A percentile compares a stretch with the other conserved stretches of the same genome.
Evolutionary conservation across 345 rosid genomes (phyloP).

Genomic region (Xanthoceras sorbifolium): DNA sequence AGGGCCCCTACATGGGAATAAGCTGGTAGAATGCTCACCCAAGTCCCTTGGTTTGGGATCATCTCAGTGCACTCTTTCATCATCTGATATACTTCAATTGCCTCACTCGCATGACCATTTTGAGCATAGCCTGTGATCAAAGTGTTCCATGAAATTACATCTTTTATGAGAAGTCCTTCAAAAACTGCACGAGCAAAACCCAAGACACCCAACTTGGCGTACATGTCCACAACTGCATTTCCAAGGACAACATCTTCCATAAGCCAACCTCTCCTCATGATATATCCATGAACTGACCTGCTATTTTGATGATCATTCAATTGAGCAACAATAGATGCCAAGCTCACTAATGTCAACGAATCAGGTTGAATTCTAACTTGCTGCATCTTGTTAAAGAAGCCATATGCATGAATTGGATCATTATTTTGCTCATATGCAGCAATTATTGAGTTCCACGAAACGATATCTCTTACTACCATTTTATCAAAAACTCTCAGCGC

Average conservation of each 20-base stretch:
- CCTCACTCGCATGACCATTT: constrained; percentile 66
- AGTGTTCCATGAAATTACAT: constrained; percentile 59
- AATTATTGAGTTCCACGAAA: constrained; percentile 66
- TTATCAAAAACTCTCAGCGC: constrained; percentile 42
- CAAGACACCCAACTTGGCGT: constrained; percentile 47
- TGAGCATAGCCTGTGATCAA: constrained; percentile 55
- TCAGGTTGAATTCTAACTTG: constrained; percentile 40
- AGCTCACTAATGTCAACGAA: constrained; percentile 51
- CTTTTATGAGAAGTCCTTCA: constrained; percentile 43
- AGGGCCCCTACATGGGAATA: constrained; percentile 55
- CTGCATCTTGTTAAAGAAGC: constrained; percentile 42
- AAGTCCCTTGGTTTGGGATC: constrained; percentile 52
- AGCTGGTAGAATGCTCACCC: constrained; percentile 62
- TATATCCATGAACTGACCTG: constrained; percentile 45
- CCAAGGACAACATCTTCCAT: constrained; percentile 39
- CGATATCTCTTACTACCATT: constrained; percentile 45
- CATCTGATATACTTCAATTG: constrained; percentile 40
- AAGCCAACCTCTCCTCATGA: constrained; percentile 47
- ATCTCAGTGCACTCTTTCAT: constrained; percentile 46
- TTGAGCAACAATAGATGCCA: constrained; percentile 49
- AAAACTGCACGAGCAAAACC: constrained; percentile 46
- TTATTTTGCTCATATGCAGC: constrained; percentile 58
- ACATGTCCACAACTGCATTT: constrained; percentile 57
- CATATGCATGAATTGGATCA: constrained; percentile 39
- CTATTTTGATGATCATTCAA: constrained; percentile 36